Evolutionary conservation across 768 basidiomycete genomes (phyloP).

Genomic region (Cyathus striatus): DNA sequence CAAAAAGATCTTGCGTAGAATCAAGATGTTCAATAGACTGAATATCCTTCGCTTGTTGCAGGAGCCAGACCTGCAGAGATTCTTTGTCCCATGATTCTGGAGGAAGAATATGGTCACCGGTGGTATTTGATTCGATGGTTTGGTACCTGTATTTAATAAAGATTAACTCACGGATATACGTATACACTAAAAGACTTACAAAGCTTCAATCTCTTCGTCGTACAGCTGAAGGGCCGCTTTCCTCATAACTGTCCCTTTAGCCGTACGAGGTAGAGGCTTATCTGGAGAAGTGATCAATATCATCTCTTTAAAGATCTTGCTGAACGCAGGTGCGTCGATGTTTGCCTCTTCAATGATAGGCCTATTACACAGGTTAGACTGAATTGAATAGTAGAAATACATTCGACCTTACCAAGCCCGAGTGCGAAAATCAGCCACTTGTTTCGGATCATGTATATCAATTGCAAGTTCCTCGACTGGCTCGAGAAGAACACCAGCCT

Average conservation of each 20-base stretch:
- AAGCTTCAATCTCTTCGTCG: constrained; percentile 31
- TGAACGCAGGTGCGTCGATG: constrained; percentile 30
- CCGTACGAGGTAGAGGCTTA: constrained; percentile 26
- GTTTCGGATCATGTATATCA: constrained; percentile 19
- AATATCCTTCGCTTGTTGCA: constrained; percentile 16
- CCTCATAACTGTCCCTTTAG: constrained; percentile 33
- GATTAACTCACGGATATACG: not conserved
- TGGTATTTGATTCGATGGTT: constrained; percentile 6
- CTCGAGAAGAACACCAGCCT: constrained; percentile 26
- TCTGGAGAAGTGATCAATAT: constrained; percentile 38
- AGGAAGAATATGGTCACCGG: constrained; percentile 3
- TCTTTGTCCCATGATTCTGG: constrained; percentile 5
- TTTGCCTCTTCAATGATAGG: constrained; percentile 37
- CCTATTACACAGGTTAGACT: constrained; percentile 13
- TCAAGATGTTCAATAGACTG: constrained; percentile 11
- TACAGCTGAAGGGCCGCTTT: constrained; percentile 27
- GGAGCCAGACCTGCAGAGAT: constrained; percentile 12
- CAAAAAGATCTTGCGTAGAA: constrained; percentile 17
- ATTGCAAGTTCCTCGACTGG: constrained; percentile 15
- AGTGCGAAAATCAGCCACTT: constrained; percentile 24
- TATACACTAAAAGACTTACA: constrained; percentile 19
- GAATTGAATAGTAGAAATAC: not conserved
- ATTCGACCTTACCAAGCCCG: constrained; percentile 25
- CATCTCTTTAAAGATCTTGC: constrained; percentile 47
- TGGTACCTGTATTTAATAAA: constrained; percentile 1